Evolutionary conservation across 1,139 yeast species (phyloP).

Genomic region (Hemisphaericaspora lyxosophila): DNA sequence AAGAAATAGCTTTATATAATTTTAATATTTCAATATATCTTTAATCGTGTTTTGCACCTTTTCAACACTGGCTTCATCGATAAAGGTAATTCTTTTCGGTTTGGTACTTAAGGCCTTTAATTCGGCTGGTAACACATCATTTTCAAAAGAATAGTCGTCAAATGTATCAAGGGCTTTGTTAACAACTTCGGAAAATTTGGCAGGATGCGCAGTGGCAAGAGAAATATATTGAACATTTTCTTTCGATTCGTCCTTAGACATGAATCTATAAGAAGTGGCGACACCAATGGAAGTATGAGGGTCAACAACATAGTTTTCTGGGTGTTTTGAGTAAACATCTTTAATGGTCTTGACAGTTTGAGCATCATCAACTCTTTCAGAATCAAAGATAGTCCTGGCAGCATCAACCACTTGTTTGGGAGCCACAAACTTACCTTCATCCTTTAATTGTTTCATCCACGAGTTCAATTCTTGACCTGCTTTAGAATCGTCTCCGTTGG

Average conservation of each 20-base stretch:
- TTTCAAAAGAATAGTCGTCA: constrained; percentile 78
- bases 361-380: constrained; percentile 76
- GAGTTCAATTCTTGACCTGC: constrained; percentile 72
- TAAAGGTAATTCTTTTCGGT: constrained; percentile 73
- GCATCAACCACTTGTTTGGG: constrained; percentile 62
- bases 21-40: constrained; percentile 50
- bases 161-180: constrained; percentile 68
- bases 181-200: constrained; percentile 95
- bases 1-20: constrained; percentile 13
- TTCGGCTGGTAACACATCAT: constrained; percentile 86
- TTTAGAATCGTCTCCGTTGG: constrained; percentile 54
- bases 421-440: constrained; percentile 73
- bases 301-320: constrained; percentile 80
- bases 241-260: constrained; percentile 46
- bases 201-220: constrained; percentile 96
- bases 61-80: constrained; percentile 72
- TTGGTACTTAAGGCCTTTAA: constrained; percentile 68
- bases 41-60: constrained; percentile 73
- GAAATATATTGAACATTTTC: constrained; percentile 56
- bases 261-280: constrained; percentile 65
- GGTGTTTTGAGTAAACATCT: constrained; percentile 55
- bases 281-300: constrained; percentile 98
- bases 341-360: constrained; percentile 79
- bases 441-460: constrained; percentile 81
- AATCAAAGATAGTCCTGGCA: constrained; percentile 69